Conservation (phyloP, 129 eudicot species). For the Erigeron canadensis region DNA sequence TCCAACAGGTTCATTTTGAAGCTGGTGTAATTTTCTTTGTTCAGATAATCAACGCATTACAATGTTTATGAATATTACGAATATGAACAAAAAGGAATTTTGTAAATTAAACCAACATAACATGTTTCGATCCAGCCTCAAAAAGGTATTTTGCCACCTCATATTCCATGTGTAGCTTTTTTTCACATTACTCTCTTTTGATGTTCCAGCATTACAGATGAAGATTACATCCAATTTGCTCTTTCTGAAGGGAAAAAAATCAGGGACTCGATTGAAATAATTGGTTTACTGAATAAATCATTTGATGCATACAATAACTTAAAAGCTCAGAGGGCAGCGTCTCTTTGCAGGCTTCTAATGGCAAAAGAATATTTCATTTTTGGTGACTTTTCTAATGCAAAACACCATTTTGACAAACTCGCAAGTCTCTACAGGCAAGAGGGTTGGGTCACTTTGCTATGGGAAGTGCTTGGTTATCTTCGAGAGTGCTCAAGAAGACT, state of each 20-base stretch:
- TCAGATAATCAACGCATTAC: background rate
- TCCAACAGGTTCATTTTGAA: background rate
- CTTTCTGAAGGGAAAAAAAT: slow-evolving; percentile 72
- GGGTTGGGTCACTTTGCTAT: slow-evolving; percentile 84
- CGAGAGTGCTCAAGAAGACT: slow-evolving; percentile 77
- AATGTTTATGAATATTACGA: background rate
- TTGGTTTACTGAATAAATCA: slow-evolving; percentile 70
- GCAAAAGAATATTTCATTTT: slow-evolving; percentile 69
- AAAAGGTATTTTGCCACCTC: background rate
- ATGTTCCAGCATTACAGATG: slow-evolving; percentile 71
- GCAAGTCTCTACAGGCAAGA: slow-evolving; percentile 78
- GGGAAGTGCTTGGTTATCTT: slow-evolving; percentile 90
- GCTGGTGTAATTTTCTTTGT: background rate
- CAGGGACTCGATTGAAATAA: slow-evolving; percentile 77
- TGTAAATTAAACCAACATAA: background rate
- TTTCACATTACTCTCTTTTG: slow-evolving; percentile 6
- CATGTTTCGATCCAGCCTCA: background rate
- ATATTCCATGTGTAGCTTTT: background rate
- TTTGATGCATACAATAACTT: slow-evolving; percentile 58
- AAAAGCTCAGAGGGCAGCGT: slow-evolving; percentile 62
- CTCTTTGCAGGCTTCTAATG: slow-evolving; percentile 71
- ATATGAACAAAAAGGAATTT: background rate
- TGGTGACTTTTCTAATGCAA: slow-evolving; percentile 57
- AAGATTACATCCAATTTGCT: slow-evolving; percentile 55
- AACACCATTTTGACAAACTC: slow-evolving; percentile 53